Evolutionary conservation across 140 eudicot species (phyloP), one percentile per base, ranked within the genome.

Genomic region (Bidens hawaiensis): DNA sequence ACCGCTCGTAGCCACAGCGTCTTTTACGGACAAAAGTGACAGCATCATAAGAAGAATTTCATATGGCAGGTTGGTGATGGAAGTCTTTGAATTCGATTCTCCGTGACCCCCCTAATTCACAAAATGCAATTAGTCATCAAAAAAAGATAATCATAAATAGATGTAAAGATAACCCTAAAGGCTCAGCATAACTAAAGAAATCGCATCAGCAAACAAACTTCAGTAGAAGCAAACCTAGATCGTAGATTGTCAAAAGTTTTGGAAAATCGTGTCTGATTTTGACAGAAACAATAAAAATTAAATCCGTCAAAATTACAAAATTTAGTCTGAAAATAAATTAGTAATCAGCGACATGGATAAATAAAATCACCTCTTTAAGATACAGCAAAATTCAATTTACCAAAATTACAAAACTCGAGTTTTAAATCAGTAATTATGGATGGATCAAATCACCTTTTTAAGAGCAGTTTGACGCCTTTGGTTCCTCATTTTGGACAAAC

Each of bases 1-100:
- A 46, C 8, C 15, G 73, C 77, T 70, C 1, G 81, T 76, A 12
- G 21, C 30, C 13, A 52, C 67, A 0, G 83, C 86, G 21, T 76
- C 79, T 45, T 60, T 76, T 2, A 79, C 33, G 5, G 73, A 19
- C 69, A 83, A 25, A 31, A 26, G 53, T 14, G 83, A 76, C 4
- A 79, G 18, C 27, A 83, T 70, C 1, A 41, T n/a, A 19, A 76
- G 51, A 64, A 76, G 81, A 54, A 83, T 17, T 10, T 79, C 79
- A 70, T 73, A 68, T 1, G 83, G 69, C 60, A 83, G 48, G 28
- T 26, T 4, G 57, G 83, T 76, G 57, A 79, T 76, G 17, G 6
- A 60, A 69, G 68, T 80, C 27, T 54, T 25, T 3, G 25, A 19
- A 9, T 9, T 15, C 43, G 25, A 25, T 41, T 54, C 18, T 14